Conservation (phyloP, 192 early-diverging fungal species). For the Obelidium mucronatum region DNA sequence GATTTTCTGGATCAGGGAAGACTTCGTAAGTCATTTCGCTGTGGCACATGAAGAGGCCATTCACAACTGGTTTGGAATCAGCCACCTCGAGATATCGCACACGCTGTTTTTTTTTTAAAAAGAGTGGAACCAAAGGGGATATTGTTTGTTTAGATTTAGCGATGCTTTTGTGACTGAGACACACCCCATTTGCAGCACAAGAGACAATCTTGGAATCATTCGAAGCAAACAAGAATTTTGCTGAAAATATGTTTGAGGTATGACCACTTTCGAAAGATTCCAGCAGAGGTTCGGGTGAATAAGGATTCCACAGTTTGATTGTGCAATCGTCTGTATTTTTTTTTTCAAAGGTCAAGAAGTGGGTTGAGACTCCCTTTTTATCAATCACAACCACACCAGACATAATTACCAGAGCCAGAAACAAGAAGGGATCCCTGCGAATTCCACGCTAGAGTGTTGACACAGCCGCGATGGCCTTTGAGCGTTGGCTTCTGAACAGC, state of each 20-base stretch:
- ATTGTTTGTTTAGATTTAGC: not conserved
- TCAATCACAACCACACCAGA: not conserved
- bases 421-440: constrained; percentile 6
- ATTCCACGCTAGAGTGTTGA: constrained; percentile 31
- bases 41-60: constrained; percentile 37
- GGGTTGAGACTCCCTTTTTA: too few species aligned
- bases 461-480: constrained; percentile 28
- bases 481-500: constrained; percentile 1
- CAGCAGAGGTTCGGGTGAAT: not conserved
- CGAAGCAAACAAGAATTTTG: constrained; percentile 17
- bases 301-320: constrained; percentile 31
- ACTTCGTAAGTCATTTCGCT: constrained; percentile 32
- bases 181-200: constrained; percentile 17
- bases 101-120: not conserved
- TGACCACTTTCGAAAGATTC: not conserved
- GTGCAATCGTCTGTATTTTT: constrained; percentile 13
- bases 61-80: not conserved
- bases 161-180: too few species aligned
- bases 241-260: constrained; percentile 30
- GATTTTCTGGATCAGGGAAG: constrained; percentile 17
- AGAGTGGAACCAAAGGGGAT: not conserved
- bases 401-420: constrained; percentile 2
- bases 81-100: constrained; percentile 10
- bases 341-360: not conserved
- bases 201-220: constrained; percentile 13